Conservation (phyloP, 2,329 filamentous ascomycete species). For the Samsoniella hepiali region DNA sequence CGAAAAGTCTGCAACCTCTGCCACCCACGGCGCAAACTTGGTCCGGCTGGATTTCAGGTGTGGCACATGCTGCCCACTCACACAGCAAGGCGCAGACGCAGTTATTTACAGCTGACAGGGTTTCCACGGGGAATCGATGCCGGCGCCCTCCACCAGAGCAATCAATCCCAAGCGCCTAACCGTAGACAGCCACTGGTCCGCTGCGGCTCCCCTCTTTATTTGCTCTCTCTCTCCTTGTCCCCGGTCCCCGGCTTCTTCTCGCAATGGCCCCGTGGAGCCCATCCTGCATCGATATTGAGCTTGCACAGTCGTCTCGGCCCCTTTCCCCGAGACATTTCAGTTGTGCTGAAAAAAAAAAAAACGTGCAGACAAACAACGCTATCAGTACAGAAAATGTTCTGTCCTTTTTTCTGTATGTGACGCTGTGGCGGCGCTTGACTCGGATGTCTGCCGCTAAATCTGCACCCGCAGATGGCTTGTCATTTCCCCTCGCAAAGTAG, state of each 20-base stretch:
- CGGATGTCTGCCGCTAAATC: too few species aligned
- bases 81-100: background rate
- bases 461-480: too few species aligned
- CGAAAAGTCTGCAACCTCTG: too few species aligned
- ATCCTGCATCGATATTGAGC: background rate
- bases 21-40: too few species aligned
- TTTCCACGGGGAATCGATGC: background rate
- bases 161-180: slow-evolving; percentile 1
- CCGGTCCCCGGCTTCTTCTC: background rate
- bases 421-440: too few species aligned
- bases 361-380: too few species aligned
- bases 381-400: too few species aligned
- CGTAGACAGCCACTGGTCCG: background rate
- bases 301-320: background rate
- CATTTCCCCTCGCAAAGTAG: too few species aligned
- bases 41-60: too few species aligned
- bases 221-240: background rate
- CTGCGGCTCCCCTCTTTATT: background rate
- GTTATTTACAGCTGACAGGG: background rate
- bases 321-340: too few species aligned
- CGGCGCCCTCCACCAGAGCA: background rate
- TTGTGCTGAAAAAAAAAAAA: too few species aligned
- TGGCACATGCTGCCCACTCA: background rate
- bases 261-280: background rate
- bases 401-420: too few species aligned